phyloP scores from a whole-genome alignment of 2,329 filamentous ascomycete species.

The Colletotrichum ledebouriae region DNA sequence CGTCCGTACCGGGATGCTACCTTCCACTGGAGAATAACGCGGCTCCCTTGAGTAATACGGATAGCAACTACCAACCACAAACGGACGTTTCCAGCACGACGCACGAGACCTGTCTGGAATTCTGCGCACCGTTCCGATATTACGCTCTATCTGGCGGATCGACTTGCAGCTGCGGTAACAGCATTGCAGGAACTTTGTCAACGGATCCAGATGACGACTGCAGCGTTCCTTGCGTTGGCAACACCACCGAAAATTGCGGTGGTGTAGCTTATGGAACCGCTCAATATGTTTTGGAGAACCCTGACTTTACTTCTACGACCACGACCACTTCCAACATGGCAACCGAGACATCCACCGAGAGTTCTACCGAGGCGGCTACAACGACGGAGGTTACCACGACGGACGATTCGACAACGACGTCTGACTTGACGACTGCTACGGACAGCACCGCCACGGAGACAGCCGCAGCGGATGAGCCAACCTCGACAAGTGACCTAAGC shows the following conservation, averaged over 20 bases:
- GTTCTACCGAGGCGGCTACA: neutral
- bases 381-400: neutral
- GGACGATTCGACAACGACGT: neutral
- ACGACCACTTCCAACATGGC: neutral
- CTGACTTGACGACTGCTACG: neutral
- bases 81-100: neutral
- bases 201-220: neutral
- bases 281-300: no score
- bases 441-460: neutral
- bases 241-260: no score
- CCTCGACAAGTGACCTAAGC: neutral
- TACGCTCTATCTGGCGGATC: no score
- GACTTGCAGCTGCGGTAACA: no score
- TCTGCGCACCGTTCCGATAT: neutral
- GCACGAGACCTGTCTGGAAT: neutral
- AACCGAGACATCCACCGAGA: neutral
- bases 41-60: no score
- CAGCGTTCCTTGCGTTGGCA: no score
- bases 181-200: no score
- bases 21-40: no score
- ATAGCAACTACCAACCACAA: neutral
- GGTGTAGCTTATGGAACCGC: no score
- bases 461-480: slow-evolving; percentile 4
- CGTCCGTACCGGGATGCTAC: no score
- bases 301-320: neutral